phyloP scores from a whole-genome alignment of 768 basidiomycete genomes.

The Podaxis carcinomalis region DNA sequence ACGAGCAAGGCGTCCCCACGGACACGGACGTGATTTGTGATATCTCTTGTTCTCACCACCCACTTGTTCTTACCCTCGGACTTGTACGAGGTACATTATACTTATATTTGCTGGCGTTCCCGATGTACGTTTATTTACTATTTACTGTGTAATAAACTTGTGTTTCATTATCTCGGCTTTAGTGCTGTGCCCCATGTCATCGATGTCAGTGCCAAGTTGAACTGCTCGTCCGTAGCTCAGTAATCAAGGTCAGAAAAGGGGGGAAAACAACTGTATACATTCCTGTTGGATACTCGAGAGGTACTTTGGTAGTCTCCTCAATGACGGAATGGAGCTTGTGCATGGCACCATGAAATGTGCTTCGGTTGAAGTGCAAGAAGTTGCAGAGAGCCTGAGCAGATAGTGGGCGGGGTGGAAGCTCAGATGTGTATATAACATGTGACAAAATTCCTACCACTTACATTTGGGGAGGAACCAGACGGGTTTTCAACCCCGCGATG shows the following conservation, averaged over 20 bases:
- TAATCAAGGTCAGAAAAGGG: no score
- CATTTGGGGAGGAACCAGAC: no score
- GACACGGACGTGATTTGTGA: conserved; percentile 29
- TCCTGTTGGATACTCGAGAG: no score
- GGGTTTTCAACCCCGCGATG: no score
- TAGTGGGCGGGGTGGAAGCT: not conserved
- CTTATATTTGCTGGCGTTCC: not conserved
- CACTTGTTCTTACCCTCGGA: not conserved
- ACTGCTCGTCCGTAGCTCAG: no score
- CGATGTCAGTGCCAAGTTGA: not conserved
- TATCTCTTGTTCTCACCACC: not conserved
- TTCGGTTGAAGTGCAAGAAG: not conserved
- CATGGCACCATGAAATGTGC: not conserved
- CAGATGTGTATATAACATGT: not conserved
- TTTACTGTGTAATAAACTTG: not conserved
- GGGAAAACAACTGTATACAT: no score
- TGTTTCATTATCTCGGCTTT: not conserved
- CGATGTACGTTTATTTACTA: not conserved
- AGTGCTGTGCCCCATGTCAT: not conserved
- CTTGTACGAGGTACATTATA: not conserved
- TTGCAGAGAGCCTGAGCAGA: conserved; percentile 1
- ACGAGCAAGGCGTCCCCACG: conserved; percentile 60
- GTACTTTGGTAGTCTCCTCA: no score
- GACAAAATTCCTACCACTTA: not conserved
- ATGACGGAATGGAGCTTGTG: not conserved